Base-by-base conservation (phyloP, 148 eudicot genomes). In the Beta vulgaris region DNA sequence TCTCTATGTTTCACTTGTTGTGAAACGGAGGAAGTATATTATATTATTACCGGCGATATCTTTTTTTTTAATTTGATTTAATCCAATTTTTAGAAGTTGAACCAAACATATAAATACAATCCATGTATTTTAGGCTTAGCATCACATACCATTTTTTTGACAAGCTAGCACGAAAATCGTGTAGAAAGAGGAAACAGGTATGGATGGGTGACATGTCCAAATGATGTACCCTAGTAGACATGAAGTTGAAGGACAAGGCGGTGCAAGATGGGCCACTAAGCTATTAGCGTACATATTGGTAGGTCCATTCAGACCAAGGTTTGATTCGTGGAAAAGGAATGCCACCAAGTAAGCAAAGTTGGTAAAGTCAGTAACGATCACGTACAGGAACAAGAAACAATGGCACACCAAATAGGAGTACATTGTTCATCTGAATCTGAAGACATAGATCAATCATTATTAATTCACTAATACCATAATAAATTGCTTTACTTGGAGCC, bases 301-400 rank as follows among this genome's bases (percentile, higher is more conserved):
- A 29, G 32, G 63, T 26, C 63, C 63, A 29, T 26, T 28, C 14
- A 58, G 10, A 3, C 11, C 29, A 26, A 12, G 3, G 4, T 57
- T 58, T 58, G 32, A 58, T 58, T 58, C 34, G 35, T 58, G 63
- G 32, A 28, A 58, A 58, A 29, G 19, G 63, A 58, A 58, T 58
- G 63, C 63, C 63, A 58, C 35, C 63, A 58, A 58, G 32, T 28
- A 28, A 58, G 11, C 34, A 58, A 58, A 58, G 63, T 58, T 28
- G 63, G 32, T 58, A 28, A 29, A 58, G 34, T 28, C 34, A 26
- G 62, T 58, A 28, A 28, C 7, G 10, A 10, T 49, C 54, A 49
- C 54, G n/a, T 10, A 39, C 42, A 39, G 3, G 53, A 14, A 48
- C 18, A 14, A 48, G 53, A 18, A 48, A 18, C 19, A 14, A 48